These are phyloP conservation scores for Dendrobium chrysotoxum DNA, from an alignment of 106 monocot species.

Conservation along the genomic window DNA sequence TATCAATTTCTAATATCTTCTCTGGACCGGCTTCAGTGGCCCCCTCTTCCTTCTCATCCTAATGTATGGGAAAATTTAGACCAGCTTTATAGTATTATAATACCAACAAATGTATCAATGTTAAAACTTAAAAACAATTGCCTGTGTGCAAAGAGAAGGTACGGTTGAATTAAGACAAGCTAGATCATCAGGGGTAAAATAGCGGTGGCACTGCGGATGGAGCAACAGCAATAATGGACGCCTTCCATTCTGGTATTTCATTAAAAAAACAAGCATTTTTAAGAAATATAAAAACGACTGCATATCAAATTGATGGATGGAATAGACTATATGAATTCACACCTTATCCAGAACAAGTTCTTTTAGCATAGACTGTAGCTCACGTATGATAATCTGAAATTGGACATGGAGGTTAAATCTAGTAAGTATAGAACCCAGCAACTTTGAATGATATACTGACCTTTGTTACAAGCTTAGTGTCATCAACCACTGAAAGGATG, in stretches of 20 bases:
- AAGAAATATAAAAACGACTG: neutral
- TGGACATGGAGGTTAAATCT: neutral
- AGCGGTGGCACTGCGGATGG: conserved; percentile 71
- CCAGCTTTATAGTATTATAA: neutral
- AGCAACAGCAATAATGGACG: conserved; percentile 65
- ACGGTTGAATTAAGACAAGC: conserved; percentile 51
- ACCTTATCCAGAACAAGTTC: conserved; percentile 78
- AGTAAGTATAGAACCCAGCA: neutral
- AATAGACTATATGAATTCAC: neutral
- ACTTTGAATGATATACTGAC: conserved; percentile 27
- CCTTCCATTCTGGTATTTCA: conserved; percentile 57
- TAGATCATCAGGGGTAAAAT: conserved; percentile 66
- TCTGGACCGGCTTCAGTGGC: neutral
- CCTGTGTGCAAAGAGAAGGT: conserved; percentile 63
- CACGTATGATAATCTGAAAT: conserved; percentile 60
- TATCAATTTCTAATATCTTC: conserved; percentile 13
- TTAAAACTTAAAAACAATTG: neutral
- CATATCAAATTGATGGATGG: neutral
- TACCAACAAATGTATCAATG: neutral
- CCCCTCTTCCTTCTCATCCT: conserved; percentile 32
- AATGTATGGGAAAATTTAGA: conserved; percentile 12
- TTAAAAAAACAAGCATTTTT: neutral
- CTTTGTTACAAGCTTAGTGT: conserved; percentile 85
- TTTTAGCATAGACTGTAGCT: conserved; percentile 48
- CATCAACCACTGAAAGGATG: conserved; percentile 86